These are phyloP conservation scores for Colletotrichum sp. DNA, from an alignment of 2,329 filamentous ascomycete species.

Conservation along the genomic window DNA sequence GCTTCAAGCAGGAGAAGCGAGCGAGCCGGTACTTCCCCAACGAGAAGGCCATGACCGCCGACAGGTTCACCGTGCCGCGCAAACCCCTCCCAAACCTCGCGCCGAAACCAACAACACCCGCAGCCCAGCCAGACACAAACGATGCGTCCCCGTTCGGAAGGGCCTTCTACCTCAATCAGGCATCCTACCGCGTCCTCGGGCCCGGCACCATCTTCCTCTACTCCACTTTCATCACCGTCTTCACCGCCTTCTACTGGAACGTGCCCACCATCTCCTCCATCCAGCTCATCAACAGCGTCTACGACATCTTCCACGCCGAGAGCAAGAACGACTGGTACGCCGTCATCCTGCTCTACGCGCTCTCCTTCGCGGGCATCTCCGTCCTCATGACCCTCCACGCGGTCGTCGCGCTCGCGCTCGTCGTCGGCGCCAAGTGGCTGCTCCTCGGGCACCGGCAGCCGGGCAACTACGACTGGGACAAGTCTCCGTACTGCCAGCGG, in stretches of 20 bases:
- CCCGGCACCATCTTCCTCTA: constrained; percentile 55
- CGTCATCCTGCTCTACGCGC: constrained; percentile 41
- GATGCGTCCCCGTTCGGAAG: constrained; percentile 54
- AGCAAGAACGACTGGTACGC: constrained; percentile 30
- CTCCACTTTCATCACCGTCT: constrained; percentile 49
- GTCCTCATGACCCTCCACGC: constrained; percentile 48
- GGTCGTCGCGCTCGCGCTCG: constrained; percentile 44
- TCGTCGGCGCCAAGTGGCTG: constrained; percentile 56
- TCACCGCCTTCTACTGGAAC: constrained; percentile 57
- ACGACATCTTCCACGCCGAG: constrained; percentile 27
- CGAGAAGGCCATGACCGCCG: background rate
- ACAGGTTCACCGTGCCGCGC: background rate
- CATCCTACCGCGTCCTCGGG: constrained; percentile 55
- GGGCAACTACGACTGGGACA: constrained; percentile 64
- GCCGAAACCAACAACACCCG: background rate
- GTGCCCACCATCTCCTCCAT: constrained; percentile 51
- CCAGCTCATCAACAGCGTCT: constrained; percentile 44
- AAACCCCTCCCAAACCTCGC: background rate
- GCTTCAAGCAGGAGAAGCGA: constrained; percentile 6
- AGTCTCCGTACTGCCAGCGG: constrained; percentile 59
- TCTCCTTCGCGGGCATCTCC: constrained; percentile 45
- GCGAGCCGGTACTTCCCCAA: constrained; percentile 16
- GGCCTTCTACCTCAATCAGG: constrained; percentile 57
- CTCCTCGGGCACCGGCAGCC: constrained; percentile 54
- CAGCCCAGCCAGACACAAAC: background rate